Evolutionary conservation across 2,329 filamentous ascomycete genomes (phyloP), one percentile per base, ranked within the genome.

Genomic region (Lecanicillium sp.): DNA sequence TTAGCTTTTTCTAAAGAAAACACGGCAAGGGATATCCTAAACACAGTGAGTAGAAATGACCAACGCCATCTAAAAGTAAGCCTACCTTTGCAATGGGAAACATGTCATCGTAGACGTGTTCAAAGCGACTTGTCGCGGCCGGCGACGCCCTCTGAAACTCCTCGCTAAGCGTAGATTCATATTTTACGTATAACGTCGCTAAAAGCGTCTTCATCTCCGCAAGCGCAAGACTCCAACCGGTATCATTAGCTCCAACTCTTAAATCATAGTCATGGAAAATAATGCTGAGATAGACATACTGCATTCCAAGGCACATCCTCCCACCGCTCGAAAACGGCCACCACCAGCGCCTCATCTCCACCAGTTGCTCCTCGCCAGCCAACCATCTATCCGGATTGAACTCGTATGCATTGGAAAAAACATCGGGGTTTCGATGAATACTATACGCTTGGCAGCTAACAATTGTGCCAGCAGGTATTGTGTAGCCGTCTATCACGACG

Each of bases 331-430:
- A 44, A 25, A 47, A 47, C 2, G 43, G 36, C 41, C 43, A 47
- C 29, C 44, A 46, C 34, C 36, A 44, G 10, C 41, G 37, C 15
- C 42, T 44, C 25, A 47, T 22, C 37, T 46, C 41, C 15, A 19
- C 29, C 11, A 25, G 7, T 11, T 25, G 6, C 5, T 37, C 39
- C 12, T 46, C 41, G 13, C 29, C 32, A 8, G 37, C 47, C 2
- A 56, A 33, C 54, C 54, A 56, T 9, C 54, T 43, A 9, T 55
- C 52, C 0, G 54, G 54, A 2, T 56, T 44, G 14, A 56, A 56
- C 1, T 37, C 44, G 5, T 46, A 3, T 0, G 50, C 47, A 3
- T 56, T 36, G n/a, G 33, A 27, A 28, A 55, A 56, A 0, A 56
- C 46, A 0, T 46, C 36, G 7, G 46, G 36, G 2, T 56, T 53